phyloP scores from a whole-genome alignment of 106 monocot genomes.

The Narthecium ossifragum region DNA sequence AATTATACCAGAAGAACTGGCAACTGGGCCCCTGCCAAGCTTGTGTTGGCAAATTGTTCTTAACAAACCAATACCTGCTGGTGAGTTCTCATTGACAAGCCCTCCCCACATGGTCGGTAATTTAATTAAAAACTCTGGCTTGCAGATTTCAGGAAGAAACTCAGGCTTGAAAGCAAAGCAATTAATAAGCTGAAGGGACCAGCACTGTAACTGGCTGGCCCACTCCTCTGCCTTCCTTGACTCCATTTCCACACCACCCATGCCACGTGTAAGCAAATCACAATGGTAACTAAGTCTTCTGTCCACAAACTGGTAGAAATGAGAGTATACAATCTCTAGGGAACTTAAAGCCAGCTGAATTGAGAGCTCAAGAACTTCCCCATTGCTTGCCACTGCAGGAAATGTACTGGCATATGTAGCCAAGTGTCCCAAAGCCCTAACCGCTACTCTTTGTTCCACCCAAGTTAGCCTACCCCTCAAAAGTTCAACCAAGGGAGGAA shows the following conservation, averaged over 20 bases:
- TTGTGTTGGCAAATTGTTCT: constrained; percentile 93
- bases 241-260: constrained; percentile 98
- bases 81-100: constrained; percentile 96
- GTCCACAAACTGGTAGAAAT: constrained; percentile 84
- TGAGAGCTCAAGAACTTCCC: constrained; percentile 86
- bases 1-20: constrained; percentile 46
- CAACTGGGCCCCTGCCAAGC: constrained; percentile 68
- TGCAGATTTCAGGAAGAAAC: constrained; percentile 90
- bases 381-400: constrained; percentile 72
- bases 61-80: constrained; percentile 90
- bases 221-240: constrained; percentile 98
- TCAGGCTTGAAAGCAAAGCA: constrained; percentile 99
- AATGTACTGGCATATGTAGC: constrained; percentile 91
- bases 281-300: constrained; percentile 85
- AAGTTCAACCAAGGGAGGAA: constrained; percentile 90
- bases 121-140: constrained; percentile 63
- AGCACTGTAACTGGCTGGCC: constrained; percentile 99
- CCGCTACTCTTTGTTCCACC: constrained; percentile 97
- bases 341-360: constrained; percentile 87
- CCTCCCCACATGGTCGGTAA: constrained; percentile 98
- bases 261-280: constrained; percentile 96
- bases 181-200: constrained; percentile 98
- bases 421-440: constrained; percentile 90
- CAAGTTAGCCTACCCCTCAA: constrained; percentile 93
- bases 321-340: constrained; percentile 93